Conservation (phyloP, 139 green algal genomes). For the Closterium sp. region DNA sequence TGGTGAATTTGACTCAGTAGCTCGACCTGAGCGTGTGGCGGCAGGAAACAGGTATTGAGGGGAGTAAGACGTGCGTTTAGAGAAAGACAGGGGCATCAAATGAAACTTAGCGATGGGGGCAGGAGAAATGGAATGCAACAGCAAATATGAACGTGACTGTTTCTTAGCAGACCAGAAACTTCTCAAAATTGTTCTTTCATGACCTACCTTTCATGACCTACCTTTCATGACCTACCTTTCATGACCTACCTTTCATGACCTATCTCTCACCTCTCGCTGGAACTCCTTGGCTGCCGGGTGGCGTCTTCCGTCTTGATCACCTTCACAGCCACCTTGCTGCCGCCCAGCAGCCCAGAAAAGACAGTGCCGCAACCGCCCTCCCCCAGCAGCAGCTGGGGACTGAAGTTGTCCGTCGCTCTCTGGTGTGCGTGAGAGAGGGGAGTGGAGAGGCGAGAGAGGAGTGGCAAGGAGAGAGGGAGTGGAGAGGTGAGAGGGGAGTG, state of each 20-base stretch:
- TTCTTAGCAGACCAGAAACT: no score
- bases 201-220: no score
- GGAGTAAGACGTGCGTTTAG: no score
- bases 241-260: no score
- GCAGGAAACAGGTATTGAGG: no score
- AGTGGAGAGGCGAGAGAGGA: neutral
- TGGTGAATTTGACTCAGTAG: conserved; percentile 60
- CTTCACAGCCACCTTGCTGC: conserved; percentile 17
- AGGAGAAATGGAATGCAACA: no score
- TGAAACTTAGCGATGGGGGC: no score
- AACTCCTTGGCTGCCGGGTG: neutral
- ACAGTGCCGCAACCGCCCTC: conserved; percentile 4
- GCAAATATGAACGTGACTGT: no score
- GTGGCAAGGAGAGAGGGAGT: neutral
- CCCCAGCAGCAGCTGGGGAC: neutral
- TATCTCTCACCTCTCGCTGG: neutral
- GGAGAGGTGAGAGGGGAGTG: no score
- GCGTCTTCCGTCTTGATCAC: neutral
- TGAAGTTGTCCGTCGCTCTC: conserved; percentile 26
- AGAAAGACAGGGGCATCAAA: no score
- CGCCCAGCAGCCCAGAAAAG: neutral
- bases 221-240: no score
- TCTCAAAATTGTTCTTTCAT: no score
- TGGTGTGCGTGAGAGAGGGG: neutral
- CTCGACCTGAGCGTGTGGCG: neutral